phyloP scores from a whole-genome alignment of 768 basidiomycete genomes.

The Russula virescens region DNA sequence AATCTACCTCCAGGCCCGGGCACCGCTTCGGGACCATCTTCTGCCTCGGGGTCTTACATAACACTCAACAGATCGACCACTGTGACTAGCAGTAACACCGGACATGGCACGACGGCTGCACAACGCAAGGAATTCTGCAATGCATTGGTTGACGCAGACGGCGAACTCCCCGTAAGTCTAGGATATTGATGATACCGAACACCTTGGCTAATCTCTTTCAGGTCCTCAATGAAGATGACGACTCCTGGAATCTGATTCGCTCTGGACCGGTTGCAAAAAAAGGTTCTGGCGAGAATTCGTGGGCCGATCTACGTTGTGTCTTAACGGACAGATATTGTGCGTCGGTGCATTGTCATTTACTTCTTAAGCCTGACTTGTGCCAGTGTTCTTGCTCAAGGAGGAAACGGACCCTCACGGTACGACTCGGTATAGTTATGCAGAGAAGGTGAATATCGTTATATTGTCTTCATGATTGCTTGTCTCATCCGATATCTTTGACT shows the following conservation, averaged over 20 bases:
- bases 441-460: background rate
- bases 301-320: background rate
- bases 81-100: background rate
- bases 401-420: background rate
- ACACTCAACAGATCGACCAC: background rate
- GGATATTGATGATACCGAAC: background rate
- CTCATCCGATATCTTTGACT: background rate
- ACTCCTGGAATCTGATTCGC: background rate
- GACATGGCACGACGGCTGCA: no score
- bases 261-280: background rate
- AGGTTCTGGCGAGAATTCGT: background rate
- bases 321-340: background rate
- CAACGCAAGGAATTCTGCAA: background rate
- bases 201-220: background rate
- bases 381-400: background rate
- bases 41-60: background rate
- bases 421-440: background rate
- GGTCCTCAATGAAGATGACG: background rate
- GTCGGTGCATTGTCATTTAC: background rate
- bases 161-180: background rate
- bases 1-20: background rate
- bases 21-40: background rate
- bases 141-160: background rate
- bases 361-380: background rate
- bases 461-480: background rate